A percentile compares a stretch with the other conserved stretches of the same genome.
Evolutionary conservation across 805 yeast genomes (phyloP).

Genomic region (Helenozyma baotianmanensis): DNA sequence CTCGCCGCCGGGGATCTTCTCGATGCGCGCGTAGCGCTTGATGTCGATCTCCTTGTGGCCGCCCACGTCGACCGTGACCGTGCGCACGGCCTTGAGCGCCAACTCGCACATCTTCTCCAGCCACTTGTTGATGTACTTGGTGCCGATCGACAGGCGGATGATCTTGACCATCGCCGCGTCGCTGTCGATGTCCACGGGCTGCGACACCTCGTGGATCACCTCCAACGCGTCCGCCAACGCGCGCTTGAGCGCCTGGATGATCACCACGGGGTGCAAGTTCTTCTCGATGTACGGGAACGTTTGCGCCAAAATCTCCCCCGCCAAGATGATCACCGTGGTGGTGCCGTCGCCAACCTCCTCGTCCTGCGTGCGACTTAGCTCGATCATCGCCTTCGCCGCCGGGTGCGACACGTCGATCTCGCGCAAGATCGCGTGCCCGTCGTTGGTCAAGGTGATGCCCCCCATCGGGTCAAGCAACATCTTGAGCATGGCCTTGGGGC

Average conservation of each 20-base stretch:
- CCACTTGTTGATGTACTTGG: slow-evolving; percentile 92
- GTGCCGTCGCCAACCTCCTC: slow-evolving; percentile 99
- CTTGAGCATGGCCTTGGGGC: slow-evolving; percentile 98
- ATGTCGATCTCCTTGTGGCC: slow-evolving; percentile 81
- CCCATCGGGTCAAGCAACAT: slow-evolving; percentile 97
- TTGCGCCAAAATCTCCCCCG: slow-evolving; percentile 95
- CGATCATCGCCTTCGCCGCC: slow-evolving; percentile 98
- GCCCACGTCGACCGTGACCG: slow-evolving; percentile 60
- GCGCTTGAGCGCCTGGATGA: slow-evolving; percentile 87
- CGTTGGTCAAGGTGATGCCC: slow-evolving; percentile 94
- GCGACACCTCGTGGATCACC: slow-evolving; percentile 76
- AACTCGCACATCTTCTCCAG: slow-evolving; percentile 84
- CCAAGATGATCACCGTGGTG: slow-evolving; percentile 92
- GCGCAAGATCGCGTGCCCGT: slow-evolving; percentile 96
- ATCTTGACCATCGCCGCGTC: slow-evolving; percentile 84
- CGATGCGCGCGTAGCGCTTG: slow-evolving; percentile 89
- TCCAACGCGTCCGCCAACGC: slow-evolving; percentile 89
- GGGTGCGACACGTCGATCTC: slow-evolving; percentile 98
- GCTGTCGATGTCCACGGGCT: slow-evolving; percentile 76
- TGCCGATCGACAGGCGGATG: slow-evolving; percentile 89
- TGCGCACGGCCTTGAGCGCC: slow-evolving; percentile 82
- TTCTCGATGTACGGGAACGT: slow-evolving; percentile 91
- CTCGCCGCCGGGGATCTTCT: slow-evolving; percentile 98
- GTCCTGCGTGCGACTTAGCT: slow-evolving; percentile 93
- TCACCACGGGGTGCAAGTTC: slow-evolving; percentile 94